Conservation (phyloP, 257 asterid species). For the Capsicum baccatum region DNA sequence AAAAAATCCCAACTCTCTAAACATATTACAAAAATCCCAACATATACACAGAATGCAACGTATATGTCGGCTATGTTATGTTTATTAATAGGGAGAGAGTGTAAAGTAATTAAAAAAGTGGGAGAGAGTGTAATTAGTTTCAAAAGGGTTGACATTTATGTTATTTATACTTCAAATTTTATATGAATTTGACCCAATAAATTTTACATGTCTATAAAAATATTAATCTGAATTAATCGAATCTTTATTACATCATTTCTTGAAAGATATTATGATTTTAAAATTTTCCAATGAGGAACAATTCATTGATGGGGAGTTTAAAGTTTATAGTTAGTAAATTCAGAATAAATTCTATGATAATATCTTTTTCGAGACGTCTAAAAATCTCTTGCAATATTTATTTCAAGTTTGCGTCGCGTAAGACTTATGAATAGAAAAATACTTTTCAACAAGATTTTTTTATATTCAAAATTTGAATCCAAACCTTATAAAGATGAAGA, state of each 20-base stretch:
- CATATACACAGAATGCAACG: no score
- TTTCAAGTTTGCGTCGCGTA: no score
- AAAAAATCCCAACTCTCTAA: no score
- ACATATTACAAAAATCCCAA: no score
- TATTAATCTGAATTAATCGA: background rate
- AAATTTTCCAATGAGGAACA: background rate
- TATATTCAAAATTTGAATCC: background rate
- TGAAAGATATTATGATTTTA: background rate
- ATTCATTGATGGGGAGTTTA: background rate
- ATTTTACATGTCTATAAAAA: background rate
- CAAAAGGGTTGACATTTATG: no score
- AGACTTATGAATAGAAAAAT: background rate
- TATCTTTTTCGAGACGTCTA: background rate
- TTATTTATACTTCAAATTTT: no score
- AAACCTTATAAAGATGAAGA: background rate
- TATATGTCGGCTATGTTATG: no score
- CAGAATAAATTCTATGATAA: no score
- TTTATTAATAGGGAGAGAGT: no score
- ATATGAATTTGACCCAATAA: no score
- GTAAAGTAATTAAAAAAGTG: no score
- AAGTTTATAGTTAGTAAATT: background rate
- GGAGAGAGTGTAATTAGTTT: no score
- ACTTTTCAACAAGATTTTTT: background rate
- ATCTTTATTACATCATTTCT: background rate
- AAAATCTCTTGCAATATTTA: background rate